These are phyloP conservation scores for Eremomyces bilateralis DNA, from an alignment of 495 filamentous ascomycete species.

Conservation along the genomic window DNA sequence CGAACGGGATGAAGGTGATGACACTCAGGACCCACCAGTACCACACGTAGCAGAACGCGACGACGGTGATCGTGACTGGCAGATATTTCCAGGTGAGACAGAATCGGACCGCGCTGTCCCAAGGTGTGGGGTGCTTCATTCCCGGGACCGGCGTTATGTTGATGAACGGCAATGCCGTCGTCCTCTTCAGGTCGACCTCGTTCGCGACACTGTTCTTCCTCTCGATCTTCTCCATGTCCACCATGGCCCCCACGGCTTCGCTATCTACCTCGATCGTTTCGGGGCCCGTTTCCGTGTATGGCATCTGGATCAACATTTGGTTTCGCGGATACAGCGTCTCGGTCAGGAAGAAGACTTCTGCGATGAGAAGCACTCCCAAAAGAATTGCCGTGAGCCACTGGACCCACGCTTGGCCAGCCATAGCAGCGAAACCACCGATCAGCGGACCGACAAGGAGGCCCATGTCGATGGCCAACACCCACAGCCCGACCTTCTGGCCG, in stretches of 20 bases:
- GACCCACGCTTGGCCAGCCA: too few relatives aligned
- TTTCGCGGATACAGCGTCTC: conserved; percentile 3
- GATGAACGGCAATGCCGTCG: conserved; percentile 27
- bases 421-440: conserved; percentile 22
- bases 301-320: conserved; percentile 27
- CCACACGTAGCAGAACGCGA: conserved; percentile 34
- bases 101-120: conserved; percentile 27
- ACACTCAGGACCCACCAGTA: conserved; percentile 44
- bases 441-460: conserved; percentile 21
- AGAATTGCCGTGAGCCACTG: not conserved
- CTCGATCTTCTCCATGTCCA: conserved; percentile 16
- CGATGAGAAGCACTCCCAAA: not conserved
- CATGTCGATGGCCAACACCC: conserved; percentile 19
- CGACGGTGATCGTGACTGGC: conserved; percentile 23
- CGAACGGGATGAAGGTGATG: conserved; percentile 35
- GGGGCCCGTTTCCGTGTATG: conserved; percentile 8
- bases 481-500: too few relatives aligned
- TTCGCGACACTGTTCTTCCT: not conserved
- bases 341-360: not conserved
- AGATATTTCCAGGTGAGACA: conserved; percentile 27
- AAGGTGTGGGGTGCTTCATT: conserved; percentile 30
- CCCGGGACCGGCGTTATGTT: conserved; percentile 30
- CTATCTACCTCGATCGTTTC: too few relatives aligned
- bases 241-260: not conserved
- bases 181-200: conserved; percentile 19